Conservation (phyloP, 106 monocot genomes). For the Narthecium ossifragum region DNA sequence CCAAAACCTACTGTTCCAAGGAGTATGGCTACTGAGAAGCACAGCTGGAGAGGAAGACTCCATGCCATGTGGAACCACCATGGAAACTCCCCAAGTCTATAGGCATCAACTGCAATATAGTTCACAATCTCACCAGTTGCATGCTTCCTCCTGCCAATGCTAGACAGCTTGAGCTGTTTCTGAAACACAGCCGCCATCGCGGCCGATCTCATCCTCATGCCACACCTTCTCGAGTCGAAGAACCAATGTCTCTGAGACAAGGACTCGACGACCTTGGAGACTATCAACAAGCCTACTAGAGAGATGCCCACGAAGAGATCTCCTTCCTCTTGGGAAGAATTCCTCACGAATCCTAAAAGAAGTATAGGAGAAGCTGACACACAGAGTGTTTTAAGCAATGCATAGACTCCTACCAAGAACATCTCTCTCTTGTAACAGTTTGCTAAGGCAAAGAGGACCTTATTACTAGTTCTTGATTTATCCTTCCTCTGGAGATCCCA, state of each 20-base stretch:
- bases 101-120: constrained; percentile 85
- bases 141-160: constrained; percentile 36
- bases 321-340: constrained; percentile 27
- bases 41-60: constrained; percentile 56
- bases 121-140: constrained; percentile 73
- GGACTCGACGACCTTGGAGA: constrained; percentile 52
- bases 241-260: constrained; percentile 83
- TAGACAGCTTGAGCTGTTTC: constrained; percentile 66
- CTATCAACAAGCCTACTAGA: constrained; percentile 32
- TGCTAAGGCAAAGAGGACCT: constrained; percentile 39
- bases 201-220: constrained; percentile 79
- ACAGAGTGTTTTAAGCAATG: constrained; percentile 41
- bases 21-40: constrained; percentile 38
- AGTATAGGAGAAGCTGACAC: constrained; percentile 34
- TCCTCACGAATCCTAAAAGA: constrained; percentile 55
- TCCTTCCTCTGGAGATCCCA: constrained; percentile 30
- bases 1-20: constrained; percentile 47
- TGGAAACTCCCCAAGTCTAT: constrained; percentile 72
- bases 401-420: constrained; percentile 50
- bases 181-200: constrained; percentile 64
- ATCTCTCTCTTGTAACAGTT: constrained; percentile 63
- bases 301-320: constrained; percentile 22
- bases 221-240: constrained; percentile 59
- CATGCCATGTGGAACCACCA: constrained; percentile 86
- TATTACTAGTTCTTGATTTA: constrained; percentile 14